A percentile compares a stretch with the other conserved stretches of the same genome.
Conservation (phyloP, 2,329 filamentous ascomycete species). For the Albifimbria verrucaria region DNA sequence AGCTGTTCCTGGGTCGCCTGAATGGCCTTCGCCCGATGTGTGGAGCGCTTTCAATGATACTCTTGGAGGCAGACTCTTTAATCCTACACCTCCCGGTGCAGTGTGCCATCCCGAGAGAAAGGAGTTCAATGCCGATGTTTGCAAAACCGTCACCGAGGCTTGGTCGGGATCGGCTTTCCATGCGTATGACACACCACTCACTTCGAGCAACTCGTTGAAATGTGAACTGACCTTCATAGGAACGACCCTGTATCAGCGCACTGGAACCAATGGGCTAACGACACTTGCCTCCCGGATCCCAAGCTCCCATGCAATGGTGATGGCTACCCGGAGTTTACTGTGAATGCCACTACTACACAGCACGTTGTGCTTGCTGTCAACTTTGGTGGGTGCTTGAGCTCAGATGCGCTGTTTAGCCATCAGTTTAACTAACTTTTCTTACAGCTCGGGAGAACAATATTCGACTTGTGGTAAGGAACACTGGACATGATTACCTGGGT, state of each 20-base stretch:
- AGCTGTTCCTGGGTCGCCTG: background rate
- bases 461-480: slow-evolving; percentile 37
- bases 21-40: background rate
- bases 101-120: background rate
- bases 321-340: background rate
- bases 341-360: slow-evolving; percentile 3
- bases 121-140: background rate
- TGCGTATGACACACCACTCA: background rate
- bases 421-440: too few species aligned
- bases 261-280: background rate
- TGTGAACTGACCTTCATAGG: background rate
- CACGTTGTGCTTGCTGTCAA: slow-evolving; percentile 27
- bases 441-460: slow-evolving; percentile 39
- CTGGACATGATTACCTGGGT: slow-evolving; percentile 41
- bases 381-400: slow-evolving; percentile 30
- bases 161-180: background rate
- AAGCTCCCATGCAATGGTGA: background rate
- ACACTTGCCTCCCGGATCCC: background rate
- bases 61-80: background rate
- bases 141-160: background rate
- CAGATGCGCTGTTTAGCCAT: too few species aligned
- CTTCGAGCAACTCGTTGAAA: background rate
- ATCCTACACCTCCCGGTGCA: background rate
- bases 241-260: background rate
- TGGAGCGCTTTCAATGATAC: background rate